Conservation (phyloP, 2,329 filamentous ascomycete genomes). For the Aspergillus versicolor region DNA sequence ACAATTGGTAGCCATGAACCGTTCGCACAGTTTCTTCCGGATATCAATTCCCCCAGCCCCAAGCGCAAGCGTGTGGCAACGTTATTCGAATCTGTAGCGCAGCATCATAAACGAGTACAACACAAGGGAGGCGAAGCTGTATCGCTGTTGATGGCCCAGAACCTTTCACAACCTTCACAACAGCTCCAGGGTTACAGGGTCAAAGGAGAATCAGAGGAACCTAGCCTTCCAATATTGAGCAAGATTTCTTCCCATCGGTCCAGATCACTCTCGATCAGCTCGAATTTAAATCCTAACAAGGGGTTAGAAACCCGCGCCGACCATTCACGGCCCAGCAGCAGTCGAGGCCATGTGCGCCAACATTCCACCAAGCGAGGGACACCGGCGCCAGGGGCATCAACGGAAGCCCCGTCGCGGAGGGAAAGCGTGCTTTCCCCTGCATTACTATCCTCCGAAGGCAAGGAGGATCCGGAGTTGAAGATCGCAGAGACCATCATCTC, state of each 20-base stretch:
- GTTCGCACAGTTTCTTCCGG: slow-evolving; percentile 38
- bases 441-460: slow-evolving; percentile 17
- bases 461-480: slow-evolving; percentile 23
- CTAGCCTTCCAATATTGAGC: slow-evolving; percentile 27
- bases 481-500: slow-evolving; percentile 30
- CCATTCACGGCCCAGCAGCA: slow-evolving; percentile 22
- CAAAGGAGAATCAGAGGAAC: slow-evolving; percentile 38
- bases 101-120: slow-evolving; percentile 42
- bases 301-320: slow-evolving; percentile 18
- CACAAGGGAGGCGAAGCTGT: slow-evolving; percentile 41
- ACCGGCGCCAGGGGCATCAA: slow-evolving; percentile 28
- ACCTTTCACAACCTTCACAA: slow-evolving; percentile 28
- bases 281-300: slow-evolving; percentile 24
- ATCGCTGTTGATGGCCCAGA: slow-evolving; percentile 40
- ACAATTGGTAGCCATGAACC: slow-evolving; percentile 14
- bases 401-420: slow-evolving; percentile 20
- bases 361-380: slow-evolving; percentile 17
- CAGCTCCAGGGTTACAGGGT: slow-evolving; percentile 32
- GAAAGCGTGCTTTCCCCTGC: slow-evolving; percentile 15
- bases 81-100: slow-evolving; percentile 42
- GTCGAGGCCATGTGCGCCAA: slow-evolving; percentile 19
- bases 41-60: slow-evolving; percentile 39
- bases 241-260: slow-evolving; percentile 29
- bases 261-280: slow-evolving; percentile 34
- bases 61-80: slow-evolving; percentile 45